These are phyloP conservation scores for Spiromastix sp. DNA, from an alignment of 2,329 filamentous ascomycete species.

Conservation along the genomic window DNA sequence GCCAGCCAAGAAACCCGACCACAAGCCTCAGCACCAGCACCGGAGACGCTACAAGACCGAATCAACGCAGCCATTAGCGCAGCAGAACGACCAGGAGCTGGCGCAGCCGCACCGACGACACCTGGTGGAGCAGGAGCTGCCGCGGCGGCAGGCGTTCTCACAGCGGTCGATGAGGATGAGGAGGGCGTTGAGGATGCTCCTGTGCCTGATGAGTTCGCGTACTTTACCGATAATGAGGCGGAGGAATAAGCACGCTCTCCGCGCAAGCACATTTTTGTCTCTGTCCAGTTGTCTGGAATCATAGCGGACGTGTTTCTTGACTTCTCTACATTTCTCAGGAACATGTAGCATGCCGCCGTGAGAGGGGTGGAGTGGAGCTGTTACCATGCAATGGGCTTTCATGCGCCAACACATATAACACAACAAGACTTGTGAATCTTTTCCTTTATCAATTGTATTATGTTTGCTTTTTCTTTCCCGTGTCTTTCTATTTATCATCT, in stretches of 20 bases:
- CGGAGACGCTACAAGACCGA: constrained; percentile 33
- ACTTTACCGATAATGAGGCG: constrained; percentile 34
- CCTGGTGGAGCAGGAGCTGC: constrained; percentile 45
- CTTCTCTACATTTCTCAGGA: neutral
- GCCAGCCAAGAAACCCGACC: constrained; percentile 58
- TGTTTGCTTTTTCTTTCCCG: neutral
- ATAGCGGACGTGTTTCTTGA: neutral
- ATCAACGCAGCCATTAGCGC: constrained; percentile 30
- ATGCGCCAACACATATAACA: too few species aligned
- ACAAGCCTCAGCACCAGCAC: constrained; percentile 20
- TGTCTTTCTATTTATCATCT: neutral
- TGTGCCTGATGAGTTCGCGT: constrained; percentile 36
- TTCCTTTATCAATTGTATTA: too few species aligned
- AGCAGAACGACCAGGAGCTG: constrained; percentile 11
- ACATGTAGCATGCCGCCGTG: too few species aligned
- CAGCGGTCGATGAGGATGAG: constrained; percentile 66
- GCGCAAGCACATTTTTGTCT: too few species aligned
- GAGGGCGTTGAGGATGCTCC: constrained; percentile 39
- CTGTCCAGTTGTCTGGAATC: too few species aligned
- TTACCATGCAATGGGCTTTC: too few species aligned
- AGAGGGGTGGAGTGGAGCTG: too few species aligned
- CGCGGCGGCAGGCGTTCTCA: constrained; percentile 69
- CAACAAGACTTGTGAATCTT: too few species aligned
- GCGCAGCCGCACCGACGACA: constrained; percentile 12
- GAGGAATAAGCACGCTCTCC: constrained; percentile 10